phyloP scores from a whole-genome alignment of 2,329 filamentous ascomycete genomes.

The Xylaria sp. region DNA sequence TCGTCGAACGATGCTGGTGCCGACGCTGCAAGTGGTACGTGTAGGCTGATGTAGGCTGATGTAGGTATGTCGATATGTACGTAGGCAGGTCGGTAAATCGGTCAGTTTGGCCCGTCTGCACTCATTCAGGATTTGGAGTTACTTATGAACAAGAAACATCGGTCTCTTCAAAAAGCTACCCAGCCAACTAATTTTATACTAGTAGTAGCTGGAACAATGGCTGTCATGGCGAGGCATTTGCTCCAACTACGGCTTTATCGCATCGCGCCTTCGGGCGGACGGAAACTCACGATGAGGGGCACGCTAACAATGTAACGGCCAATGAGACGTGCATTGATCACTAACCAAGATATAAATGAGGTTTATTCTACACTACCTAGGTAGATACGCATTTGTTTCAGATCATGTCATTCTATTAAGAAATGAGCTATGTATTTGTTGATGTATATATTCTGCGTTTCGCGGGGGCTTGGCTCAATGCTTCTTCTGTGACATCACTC shows the following conservation, averaged over 20 bases:
- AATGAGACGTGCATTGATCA: not conserved
- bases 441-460: not conserved
- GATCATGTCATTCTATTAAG: not conserved
- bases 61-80: not conserved
- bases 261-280: constrained; percentile 30
- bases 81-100: constrained; percentile 6
- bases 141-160: not conserved
- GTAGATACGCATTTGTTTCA: not conserved
- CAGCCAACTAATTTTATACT: not conserved
- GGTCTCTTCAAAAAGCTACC: not conserved
- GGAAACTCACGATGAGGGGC: constrained; percentile 33
- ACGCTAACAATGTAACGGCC: constrained; percentile 26
- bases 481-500: constrained; percentile 17
- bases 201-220: not conserved
- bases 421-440: not conserved
- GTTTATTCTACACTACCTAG: not conserved
- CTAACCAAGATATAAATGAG: not conserved
- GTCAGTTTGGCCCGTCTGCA: constrained; percentile 21
- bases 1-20: constrained; percentile 29
- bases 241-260: not conserved
- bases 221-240: constrained; percentile 21
- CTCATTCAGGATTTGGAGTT: not conserved
- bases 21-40: constrained; percentile 23
- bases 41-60: not conserved
- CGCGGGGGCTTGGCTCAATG: not conserved